Evolutionary conservation across 495 filamentous ascomycete genomes (phyloP).

Genomic region (Sphaerosporella brunnea): DNA sequence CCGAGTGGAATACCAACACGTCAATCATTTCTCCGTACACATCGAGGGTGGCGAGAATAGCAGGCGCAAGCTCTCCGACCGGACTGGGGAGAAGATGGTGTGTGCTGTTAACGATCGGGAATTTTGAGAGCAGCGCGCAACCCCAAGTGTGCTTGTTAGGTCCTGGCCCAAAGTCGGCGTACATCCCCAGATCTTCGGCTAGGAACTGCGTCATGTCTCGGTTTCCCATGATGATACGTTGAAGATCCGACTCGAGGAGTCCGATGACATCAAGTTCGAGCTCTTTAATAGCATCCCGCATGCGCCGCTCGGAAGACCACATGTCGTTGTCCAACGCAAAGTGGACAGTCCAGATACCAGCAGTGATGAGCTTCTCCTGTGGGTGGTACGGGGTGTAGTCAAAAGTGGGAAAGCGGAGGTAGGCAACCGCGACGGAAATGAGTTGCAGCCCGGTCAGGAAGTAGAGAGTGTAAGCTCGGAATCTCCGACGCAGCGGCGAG

Average conservation of each 20-base stretch:
- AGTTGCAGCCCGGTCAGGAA: constrained; percentile 35
- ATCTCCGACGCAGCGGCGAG: constrained; percentile 36
- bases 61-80: constrained; percentile 85
- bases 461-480: constrained; percentile 55
- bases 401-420: constrained; percentile 85
- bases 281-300: constrained; percentile 82
- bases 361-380: constrained; percentile 68
- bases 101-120: constrained; percentile 91
- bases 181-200: constrained; percentile 94
- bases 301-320: constrained; percentile 91
- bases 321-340: constrained; percentile 97
- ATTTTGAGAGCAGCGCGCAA: constrained; percentile 79
- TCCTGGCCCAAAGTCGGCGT: constrained; percentile 90
- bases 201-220: constrained; percentile 90
- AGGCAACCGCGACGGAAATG: constrained; percentile 61
- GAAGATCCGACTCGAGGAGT: constrained; percentile 79
- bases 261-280: constrained; percentile 90
- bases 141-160: constrained; percentile 99
- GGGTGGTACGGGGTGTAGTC: constrained; percentile 81
- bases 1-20: constrained; percentile 96
- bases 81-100: constrained; percentile 90
- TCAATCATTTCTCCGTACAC: constrained; percentile 80
- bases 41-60: constrained; percentile 88
- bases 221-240: constrained; percentile 99
- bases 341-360: constrained; percentile 98